A percentile compares a stretch with the other conserved stretches of the same genome.
These are phyloP conservation scores for Penicillium verhagenii DNA, from an alignment of 495 filamentous ascomycete species.

Conservation along the genomic window DNA sequence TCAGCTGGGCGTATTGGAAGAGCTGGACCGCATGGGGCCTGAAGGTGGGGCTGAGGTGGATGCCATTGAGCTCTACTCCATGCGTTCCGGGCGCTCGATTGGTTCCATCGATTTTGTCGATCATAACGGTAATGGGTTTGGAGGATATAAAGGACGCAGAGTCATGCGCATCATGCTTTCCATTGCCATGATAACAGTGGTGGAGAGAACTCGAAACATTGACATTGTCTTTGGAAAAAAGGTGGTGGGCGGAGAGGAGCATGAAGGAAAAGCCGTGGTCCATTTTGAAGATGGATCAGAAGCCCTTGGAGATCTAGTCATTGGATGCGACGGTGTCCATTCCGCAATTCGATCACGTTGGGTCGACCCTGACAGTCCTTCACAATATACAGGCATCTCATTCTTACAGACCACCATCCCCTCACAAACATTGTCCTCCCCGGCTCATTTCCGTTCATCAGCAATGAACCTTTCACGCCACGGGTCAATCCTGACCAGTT, in stretches of 20 bases:
- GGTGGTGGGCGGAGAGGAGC: conserved; percentile 38
- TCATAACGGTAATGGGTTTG: conserved; percentile 36
- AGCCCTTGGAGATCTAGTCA: conserved; percentile 50
- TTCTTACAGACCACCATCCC: conserved; percentile 52
- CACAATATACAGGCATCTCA: conserved; percentile 56
- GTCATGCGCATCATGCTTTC: conserved; percentile 49
- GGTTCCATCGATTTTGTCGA: conserved; percentile 46
- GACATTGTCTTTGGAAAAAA: conserved; percentile 43
- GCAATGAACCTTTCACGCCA: conserved; percentile 53
- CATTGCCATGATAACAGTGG: conserved; percentile 44
- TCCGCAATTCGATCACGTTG: conserved; percentile 52
- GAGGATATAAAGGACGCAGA: conserved; percentile 46
- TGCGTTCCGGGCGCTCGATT: conserved; percentile 47
- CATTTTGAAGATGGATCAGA: conserved; percentile 51
- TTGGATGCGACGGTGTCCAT: conserved; percentile 66
- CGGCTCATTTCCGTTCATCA: conserved; percentile 46
- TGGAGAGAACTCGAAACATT: conserved; percentile 38
- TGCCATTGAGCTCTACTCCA: conserved; percentile 51
- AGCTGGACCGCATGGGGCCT: conserved; percentile 42
- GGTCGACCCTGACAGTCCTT: conserved; percentile 48
- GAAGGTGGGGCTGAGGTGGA: conserved; percentile 50
- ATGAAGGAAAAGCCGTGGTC: conserved; percentile 39
- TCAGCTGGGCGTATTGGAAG: conserved; percentile 51
- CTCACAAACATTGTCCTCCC: conserved; percentile 21
- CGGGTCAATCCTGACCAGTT: conserved; percentile 54